These are phyloP conservation scores for Penicillium frequentans DNA, from an alignment of 2,329 filamentous ascomycete species.

Conservation along the genomic window DNA sequence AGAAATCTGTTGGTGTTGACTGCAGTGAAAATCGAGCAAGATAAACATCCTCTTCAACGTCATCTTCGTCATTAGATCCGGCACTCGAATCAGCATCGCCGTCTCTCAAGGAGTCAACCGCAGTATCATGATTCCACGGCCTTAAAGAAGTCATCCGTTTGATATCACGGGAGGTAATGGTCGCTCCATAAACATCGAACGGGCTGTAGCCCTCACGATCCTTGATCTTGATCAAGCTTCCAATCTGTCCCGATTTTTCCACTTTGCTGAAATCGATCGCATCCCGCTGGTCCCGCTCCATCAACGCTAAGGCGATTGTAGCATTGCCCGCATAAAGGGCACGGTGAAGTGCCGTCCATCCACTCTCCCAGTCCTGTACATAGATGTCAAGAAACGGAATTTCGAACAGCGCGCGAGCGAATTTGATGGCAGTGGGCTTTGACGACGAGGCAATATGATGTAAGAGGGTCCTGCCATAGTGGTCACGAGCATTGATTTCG, in stretches of 20 bases:
- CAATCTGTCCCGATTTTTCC: constrained; percentile 59
- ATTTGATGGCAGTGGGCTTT: constrained; percentile 66
- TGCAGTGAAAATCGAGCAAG: constrained; percentile 28
- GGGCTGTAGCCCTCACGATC: constrained; percentile 93
- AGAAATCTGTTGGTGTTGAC: constrained; percentile 39
- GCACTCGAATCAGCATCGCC: constrained; percentile 29
- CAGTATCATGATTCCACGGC: constrained; percentile 45
- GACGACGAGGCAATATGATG: constrained; percentile 80
- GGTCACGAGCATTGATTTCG: constrained; percentile 84
- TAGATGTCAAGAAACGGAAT: constrained; percentile 85
- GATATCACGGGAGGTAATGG: constrained; percentile 75
- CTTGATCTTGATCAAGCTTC: constrained; percentile 87
- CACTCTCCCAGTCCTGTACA: constrained; percentile 82
- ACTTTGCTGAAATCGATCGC: constrained; percentile 59
- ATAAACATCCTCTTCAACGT: constrained; percentile 49
- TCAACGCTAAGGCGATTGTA: constrained; percentile 76
- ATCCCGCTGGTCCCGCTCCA: constrained; percentile 74
- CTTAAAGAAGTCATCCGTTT: constrained; percentile 35
- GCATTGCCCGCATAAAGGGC: constrained; percentile 89
- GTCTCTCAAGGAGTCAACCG: constrained; percentile 48
- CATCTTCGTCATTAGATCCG: constrained; percentile 43
- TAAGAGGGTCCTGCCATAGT: constrained; percentile 76
- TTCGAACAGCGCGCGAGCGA: constrained; percentile 76
- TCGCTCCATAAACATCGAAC: constrained; percentile 87
- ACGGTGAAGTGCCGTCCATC: constrained; percentile 92